Conservation (phyloP, 1,284 basidiomycete genomes). For the Trametes versicolor region DNA sequence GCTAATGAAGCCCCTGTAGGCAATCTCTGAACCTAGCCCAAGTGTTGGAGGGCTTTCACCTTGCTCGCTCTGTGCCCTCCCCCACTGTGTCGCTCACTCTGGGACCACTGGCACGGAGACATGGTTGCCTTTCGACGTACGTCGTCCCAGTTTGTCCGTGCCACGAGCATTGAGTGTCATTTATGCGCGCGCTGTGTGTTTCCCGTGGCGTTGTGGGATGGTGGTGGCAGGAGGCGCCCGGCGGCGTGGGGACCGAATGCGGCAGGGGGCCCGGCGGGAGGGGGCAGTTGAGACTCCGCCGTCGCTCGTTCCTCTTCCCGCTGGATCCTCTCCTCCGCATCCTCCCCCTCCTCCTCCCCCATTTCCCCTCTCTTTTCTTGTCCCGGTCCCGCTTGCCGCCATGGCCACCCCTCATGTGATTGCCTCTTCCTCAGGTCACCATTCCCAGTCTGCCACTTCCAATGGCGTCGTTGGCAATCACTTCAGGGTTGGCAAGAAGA, state of each 20-base stretch:
- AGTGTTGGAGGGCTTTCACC: neutral
- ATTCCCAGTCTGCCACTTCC: slow-evolving; percentile 65
- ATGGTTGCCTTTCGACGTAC: slow-evolving; percentile 20
- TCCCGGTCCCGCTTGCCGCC: slow-evolving; percentile 36
- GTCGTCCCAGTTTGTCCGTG: neutral
- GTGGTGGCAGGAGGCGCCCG: slow-evolving; percentile 9
- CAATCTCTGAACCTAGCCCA: slow-evolving; percentile 4
- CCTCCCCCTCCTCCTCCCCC: slow-evolving; percentile 41
- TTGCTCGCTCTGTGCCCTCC: neutral
- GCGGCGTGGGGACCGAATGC: slow-evolving; percentile 18
- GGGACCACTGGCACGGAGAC: neutral
- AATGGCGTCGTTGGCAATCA: slow-evolving; percentile 80
- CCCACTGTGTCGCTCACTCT: neutral
- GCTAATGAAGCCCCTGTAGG: slow-evolving; percentile 25
- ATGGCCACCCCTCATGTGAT: slow-evolving; percentile 85
- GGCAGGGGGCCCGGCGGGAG: slow-evolving; percentile 26
- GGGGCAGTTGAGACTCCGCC: slow-evolving; percentile 41
- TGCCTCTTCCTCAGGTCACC: slow-evolving; percentile 73
- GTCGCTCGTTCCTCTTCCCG: slow-evolving; percentile 35
- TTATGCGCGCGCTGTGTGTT: neutral
- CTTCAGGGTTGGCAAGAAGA: slow-evolving; percentile 87
- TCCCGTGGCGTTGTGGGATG: slow-evolving; percentile 8
- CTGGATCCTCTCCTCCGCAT: slow-evolving; percentile 40
- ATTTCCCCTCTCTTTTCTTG: slow-evolving; percentile 40
- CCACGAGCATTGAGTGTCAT: neutral